Conservation (phyloP, 345 rosid species). For the Citrus cavaleriei region DNA sequence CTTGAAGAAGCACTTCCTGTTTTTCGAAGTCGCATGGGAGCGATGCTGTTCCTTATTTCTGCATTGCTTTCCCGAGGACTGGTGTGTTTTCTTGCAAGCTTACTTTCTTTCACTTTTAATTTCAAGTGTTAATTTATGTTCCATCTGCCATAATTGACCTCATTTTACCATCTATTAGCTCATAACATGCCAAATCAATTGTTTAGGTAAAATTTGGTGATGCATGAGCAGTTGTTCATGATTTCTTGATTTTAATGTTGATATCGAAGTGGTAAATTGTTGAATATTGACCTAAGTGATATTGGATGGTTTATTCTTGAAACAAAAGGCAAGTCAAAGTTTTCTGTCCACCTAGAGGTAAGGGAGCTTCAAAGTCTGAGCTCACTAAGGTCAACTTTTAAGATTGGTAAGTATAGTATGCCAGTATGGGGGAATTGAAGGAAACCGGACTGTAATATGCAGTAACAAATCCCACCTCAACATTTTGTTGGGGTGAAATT, state of each 20-base stretch:
- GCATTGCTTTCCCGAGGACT: slow-evolving; percentile 94
- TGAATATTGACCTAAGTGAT: neutral
- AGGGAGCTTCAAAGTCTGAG: neutral
- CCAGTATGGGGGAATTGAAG: neutral
- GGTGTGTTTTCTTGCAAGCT: slow-evolving; percentile 48
- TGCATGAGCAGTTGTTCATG: neutral
- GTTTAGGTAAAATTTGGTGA: neutral
- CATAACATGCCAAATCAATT: neutral
- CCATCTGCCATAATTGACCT: neutral
- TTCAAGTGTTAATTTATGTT: neutral
- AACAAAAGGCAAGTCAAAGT: neutral
- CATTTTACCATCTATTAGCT: neutral
- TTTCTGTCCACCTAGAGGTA: neutral
- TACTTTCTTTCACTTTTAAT: neutral
- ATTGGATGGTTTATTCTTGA: neutral
- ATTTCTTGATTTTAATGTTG: neutral
- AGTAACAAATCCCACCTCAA: too few relatives aligned
- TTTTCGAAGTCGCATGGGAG: slow-evolving; percentile 95
- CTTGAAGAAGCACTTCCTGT: slow-evolving; percentile 59
- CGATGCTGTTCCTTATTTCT: slow-evolving; percentile 87
- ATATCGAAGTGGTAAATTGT: neutral
- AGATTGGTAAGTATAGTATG: neutral
- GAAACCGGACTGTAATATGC: neutral
- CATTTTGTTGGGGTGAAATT: neutral
- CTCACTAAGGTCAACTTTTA: neutral